Conservation (phyloP, 495 filamentous ascomycete species). For the Cladorrhinum samala region DNA sequence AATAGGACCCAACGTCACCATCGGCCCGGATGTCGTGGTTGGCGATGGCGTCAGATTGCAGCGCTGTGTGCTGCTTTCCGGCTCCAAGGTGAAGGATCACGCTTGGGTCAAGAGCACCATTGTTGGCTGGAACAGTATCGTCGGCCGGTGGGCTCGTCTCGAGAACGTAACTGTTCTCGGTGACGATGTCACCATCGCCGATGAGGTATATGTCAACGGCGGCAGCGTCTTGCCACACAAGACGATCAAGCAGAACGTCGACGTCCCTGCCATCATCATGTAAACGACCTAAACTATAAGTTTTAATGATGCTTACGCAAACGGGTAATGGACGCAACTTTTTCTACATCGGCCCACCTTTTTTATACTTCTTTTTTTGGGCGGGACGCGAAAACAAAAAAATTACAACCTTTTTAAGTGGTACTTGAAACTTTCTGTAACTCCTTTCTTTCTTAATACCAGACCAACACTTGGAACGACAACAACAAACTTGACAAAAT, state of each 20-base stretch:
- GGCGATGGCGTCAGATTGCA: conserved; percentile 94
- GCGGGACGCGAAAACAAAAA: background rate
- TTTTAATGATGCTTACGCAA: background rate
- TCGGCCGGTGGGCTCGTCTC: conserved; percentile 91
- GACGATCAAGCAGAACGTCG: conserved; percentile 97
- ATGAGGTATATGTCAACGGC: conserved; percentile 98
- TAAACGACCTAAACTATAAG: no score
- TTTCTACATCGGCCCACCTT: background rate
- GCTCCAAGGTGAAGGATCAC: conserved; percentile 95
- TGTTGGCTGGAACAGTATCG: conserved; percentile 96
- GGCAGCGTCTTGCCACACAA: conserved; percentile 96
- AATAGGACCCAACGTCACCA: conserved; percentile 95
- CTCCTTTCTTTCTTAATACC: background rate
- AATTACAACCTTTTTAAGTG: background rate
- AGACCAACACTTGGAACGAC: background rate
- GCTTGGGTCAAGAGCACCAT: conserved; percentile 99
- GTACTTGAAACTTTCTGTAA: no score
- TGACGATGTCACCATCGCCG: conserved; percentile 97
- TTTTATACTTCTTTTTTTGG: background rate
- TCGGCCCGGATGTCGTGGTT: conserved; percentile 89
- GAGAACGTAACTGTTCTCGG: conserved; percentile 97
- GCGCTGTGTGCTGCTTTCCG: conserved; percentile 82
- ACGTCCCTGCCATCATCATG: conserved; percentile 87
- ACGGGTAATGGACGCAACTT: background rate
- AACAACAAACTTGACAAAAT: background rate